Base-by-base conservation (phyloP, 768 basidiomycete species). In the Cubamyces lactineus region DNA sequence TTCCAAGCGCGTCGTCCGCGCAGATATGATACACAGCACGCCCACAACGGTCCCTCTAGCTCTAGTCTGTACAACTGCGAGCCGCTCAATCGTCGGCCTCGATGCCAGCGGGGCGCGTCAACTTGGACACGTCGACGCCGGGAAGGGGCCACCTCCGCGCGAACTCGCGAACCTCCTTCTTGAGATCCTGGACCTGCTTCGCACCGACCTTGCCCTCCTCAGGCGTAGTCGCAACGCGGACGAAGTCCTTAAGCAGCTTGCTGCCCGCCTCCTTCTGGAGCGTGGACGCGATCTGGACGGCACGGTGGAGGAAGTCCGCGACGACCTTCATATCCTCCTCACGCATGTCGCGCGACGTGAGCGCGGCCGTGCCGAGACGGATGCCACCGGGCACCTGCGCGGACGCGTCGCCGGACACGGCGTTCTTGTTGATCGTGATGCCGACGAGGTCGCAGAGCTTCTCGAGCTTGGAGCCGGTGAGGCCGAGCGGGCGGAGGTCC, bases 391-490 rank as follows among this genome's bases (percentile, higher is more conserved):
- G 96, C 1, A 91, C 91, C 74, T 94, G 92, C 0, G 96, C 97
- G 53, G 94, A 96, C 43, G 89, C 89, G 76, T 98, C 96, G 68
- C 96, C 96, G 30, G 94, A 95, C 50, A 98, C 96, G 49, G 96
- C 94, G 76, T 98, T 98, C 79, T 98, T 94, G 81, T 95, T 94
- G 78, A 98, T 94, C 34, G 96, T 98, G 74, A 98, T 97, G 61
- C 94, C 94, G 75, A 94, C 86, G 53, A 97, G 82, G 74, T 98
- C 96, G 76, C 97, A 97, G 68, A 99, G 86, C 82, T 97, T 98
- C 83, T 98, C 96, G 60, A 99, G 87, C 79, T 98, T 98, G 81
- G 89, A 92, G 52, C 97, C 97, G n/a, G 97, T 98, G 73, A 98
- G 79, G 51, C 93, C 91, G 65, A 97, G 82, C 30, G 97, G 97